Base-by-base conservation (phyloP, 495 filamentous ascomycete species). In the Aspergillus biplanus region DNA sequence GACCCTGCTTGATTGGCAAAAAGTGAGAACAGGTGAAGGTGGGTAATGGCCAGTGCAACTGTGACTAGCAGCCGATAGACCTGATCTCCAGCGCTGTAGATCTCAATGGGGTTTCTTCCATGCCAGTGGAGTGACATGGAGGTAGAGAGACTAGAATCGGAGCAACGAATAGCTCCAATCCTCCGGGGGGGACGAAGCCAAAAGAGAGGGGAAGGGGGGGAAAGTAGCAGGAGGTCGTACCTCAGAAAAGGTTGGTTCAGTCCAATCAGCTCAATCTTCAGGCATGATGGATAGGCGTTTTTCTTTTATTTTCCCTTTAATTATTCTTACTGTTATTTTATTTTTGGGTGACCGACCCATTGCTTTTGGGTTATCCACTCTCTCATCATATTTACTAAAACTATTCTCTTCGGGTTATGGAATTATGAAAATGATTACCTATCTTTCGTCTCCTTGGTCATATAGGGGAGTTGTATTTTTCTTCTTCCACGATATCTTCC, bases 1-100 rank as follows among this genome's bases (percentile, higher is more conserved):
- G 57, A 58, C 58, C 50, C 59, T 61, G 59, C 55, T 46, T 54
- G 56, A 44, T 59, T 60, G 58, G 59, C 18, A 57, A 44, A 50
- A 50, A 12, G 39, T 49, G 63, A 54, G 44, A 54, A 57, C 35
- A 69, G 65, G 60, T 33, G 54, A 37, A 52, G 16, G 66, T 71
- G 64, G 67, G 63, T 64, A 73, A 71, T 79, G 76, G 75, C 72
- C 76, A 73, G 71, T 77, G 75, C 73, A 67, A 71, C 53, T 52
- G 49, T 48, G 64, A 74, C 70, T 78, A 76, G 72, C 72, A 75
- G 63, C 71, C 74, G 75, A 79, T 79, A 78, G 72, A 77, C 69
- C 70, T 73, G 75, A 79, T 79, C 75, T 76, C 69, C 73, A 65
- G 72, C 66, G 72, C 67, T 63, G 72, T 69, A 75, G 72, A 79